Conservation (phyloP, 176 grass and related monocot species). For the Coix lacrymajobi region DNA sequence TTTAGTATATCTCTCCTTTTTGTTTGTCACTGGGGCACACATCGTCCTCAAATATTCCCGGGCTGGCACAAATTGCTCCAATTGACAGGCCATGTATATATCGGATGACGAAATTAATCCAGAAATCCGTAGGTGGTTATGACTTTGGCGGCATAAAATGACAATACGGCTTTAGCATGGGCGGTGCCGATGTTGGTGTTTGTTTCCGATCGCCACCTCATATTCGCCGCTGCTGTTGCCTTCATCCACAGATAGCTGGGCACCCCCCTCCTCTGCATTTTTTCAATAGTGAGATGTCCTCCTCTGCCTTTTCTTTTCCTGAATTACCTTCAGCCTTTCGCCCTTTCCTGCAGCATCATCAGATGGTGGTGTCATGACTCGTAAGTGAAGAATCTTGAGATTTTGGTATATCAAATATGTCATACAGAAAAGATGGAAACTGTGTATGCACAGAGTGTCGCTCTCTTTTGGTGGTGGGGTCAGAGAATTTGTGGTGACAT, state of each 20-base stretch:
- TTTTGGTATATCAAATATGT: background rate
- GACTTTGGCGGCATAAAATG: constrained; percentile 21
- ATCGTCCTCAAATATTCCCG: constrained; percentile 25
- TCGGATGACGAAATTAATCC: background rate
- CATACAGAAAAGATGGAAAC: background rate
- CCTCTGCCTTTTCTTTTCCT: background rate
- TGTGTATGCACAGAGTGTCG: background rate
- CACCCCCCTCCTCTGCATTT: background rate
- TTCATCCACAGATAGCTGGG: constrained; percentile 7
- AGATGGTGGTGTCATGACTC: background rate
- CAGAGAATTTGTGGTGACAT: background rate
- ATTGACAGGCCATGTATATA: background rate
- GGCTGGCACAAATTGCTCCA: constrained; percentile 7
- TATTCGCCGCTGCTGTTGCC: background rate
- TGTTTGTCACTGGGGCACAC: background rate
- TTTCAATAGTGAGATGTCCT: background rate
- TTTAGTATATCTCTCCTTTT: background rate
- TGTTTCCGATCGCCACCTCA: background rate
- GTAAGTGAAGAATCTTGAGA: background rate
- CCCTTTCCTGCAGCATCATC: background rate
- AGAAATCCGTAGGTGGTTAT: constrained; percentile 5
- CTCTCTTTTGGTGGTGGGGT: background rate
- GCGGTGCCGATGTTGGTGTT: background rate
- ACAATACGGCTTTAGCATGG: constrained; percentile 27
- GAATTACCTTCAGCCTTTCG: background rate